phyloP scores from a whole-genome alignment of 1,139 yeast genomes.

The Pichia sp. region DNA sequence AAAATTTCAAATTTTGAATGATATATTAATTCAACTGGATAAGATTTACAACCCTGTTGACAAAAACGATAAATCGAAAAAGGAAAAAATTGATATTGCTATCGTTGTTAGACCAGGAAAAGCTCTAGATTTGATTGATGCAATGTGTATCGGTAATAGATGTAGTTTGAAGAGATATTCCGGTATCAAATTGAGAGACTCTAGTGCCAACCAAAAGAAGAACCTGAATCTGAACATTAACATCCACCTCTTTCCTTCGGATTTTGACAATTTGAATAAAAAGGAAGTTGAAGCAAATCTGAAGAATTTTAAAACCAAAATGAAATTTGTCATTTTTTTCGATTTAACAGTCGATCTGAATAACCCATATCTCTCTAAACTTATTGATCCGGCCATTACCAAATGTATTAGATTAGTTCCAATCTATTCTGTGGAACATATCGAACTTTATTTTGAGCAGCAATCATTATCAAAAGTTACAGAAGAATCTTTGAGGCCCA shows the following conservation, averaged over 20 bases:
- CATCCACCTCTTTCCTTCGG: constrained; percentile 41
- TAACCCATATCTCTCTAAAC: constrained; percentile 12
- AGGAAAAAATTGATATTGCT: constrained; percentile 33
- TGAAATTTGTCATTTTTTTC: constrained; percentile 50
- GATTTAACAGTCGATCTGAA: constrained; percentile 58
- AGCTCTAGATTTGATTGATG: constrained; percentile 73
- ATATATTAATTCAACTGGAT: constrained; percentile 39
- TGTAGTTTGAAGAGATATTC: constrained; percentile 61
- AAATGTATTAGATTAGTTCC: constrained; percentile 59
- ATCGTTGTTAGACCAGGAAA: constrained; percentile 48
- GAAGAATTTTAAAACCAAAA: constrained; percentile 4
- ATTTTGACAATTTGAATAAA: constrained; percentile 30
- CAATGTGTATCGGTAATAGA: constrained; percentile 59
- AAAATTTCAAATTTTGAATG: constrained; percentile 64
- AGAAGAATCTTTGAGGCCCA: constrained; percentile 45
- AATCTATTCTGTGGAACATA: constrained; percentile 77
- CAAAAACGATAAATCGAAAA: constrained; percentile 9
- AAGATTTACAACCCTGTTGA: constrained; percentile 17
- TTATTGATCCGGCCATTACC: constrained; percentile 32
- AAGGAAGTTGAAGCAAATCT: constrained; percentile 7
- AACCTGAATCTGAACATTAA: constrained; percentile 24
- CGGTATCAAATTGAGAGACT: constrained; percentile 37
- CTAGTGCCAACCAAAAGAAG: constrained; percentile 29
- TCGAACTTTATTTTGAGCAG: constrained; percentile 29
- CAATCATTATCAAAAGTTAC: constrained; percentile 24